Conservation (phyloP, 140 eudicot species). For the Ambrosia hybrid region DNA sequence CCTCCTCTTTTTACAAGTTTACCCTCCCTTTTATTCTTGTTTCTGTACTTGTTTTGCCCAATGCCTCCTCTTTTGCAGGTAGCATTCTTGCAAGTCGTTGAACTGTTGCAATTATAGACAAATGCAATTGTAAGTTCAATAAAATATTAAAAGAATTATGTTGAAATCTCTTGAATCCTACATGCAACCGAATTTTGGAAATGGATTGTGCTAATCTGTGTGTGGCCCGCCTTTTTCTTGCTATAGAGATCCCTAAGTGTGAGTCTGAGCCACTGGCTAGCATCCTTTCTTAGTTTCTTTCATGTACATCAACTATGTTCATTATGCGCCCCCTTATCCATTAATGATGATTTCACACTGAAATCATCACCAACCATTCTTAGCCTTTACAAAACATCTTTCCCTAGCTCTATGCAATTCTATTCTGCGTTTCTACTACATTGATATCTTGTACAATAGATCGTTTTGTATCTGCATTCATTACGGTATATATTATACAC, state of each 20-base stretch:
- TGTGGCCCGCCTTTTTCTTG: slow-evolving; percentile 71
- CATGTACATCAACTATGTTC: slow-evolving; percentile 42
- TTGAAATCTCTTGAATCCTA: not conserved
- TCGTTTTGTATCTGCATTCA: slow-evolving; percentile 71
- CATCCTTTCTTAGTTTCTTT: slow-evolving; percentile 59
- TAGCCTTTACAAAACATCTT: slow-evolving; percentile 48
- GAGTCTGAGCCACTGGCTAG: slow-evolving; percentile 49
- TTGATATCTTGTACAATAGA: slow-evolving; percentile 73
- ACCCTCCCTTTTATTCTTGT: slow-evolving; percentile 45
- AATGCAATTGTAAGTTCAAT: not conserved
- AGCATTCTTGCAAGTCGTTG: slow-evolving; percentile 85
- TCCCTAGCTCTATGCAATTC: slow-evolving; percentile 66
- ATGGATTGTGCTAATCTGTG: slow-evolving; percentile 62
- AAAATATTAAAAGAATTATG: not conserved
- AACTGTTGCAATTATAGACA: slow-evolving; percentile 45
- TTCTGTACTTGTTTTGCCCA: slow-evolving; percentile 52
- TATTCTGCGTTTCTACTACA: slow-evolving; percentile 65
- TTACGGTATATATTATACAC: not conserved
- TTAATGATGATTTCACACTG: slow-evolving; percentile 42
- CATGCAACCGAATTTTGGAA: not conserved
- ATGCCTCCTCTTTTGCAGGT: slow-evolving; percentile 77
- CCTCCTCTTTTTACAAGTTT: slow-evolving; percentile 45
- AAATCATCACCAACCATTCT: slow-evolving; percentile 58
- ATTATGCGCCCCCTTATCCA: slow-evolving; percentile 50
- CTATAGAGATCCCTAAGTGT: slow-evolving; percentile 54